Base-by-base conservation (phyloP, 2,329 filamentous ascomycete species). In the Monosporascus sp. region DNA sequence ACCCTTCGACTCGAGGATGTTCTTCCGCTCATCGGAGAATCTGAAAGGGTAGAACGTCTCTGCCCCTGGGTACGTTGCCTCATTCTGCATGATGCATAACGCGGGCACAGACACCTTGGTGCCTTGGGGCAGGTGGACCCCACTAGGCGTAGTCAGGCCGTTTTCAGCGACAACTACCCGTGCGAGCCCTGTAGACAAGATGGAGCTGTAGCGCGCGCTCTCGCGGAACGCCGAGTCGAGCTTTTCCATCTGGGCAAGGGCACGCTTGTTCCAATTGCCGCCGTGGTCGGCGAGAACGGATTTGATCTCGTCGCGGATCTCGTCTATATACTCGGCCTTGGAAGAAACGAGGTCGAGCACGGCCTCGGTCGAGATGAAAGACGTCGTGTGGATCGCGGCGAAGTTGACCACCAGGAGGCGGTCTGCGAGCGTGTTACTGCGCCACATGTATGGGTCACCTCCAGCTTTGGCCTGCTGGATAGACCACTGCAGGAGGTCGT, bases 321-420 rank as follows among this genome's bases (percentile, higher is more conserved):
- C 69, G 44, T 73, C 67, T 38, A 77, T 59, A 58, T 71, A 72
- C 54, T 78, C 18, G 7, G 39, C 14, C 15, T 42, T 20, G 7
- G 71, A 9, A 65, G 71, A 45, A 2, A 65, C 67, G 5, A 80
- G 63, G 51, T 80, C 74, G 44, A 71, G 70, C 39, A 80, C 59
- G 9, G 41, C 70, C 55, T 48, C 70, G 1, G 69, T 70, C 3
- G 66, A 53, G 18, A 66, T 57, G 45, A 70, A 66, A 3, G 68
- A 65, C 1, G 68, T 71, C 1, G 72, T 73, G 54, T 73, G 70
- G 11, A 75, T 70, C 7, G 71, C 63, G n/a, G 68, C 69, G 47
- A 72, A 67, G 51, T 69, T 70, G 46, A 73, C 57, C 11, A 66
- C 42, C 37, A 72, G 56, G 18, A 69, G 53, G 5, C 67, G 65